Evolutionary conservation across 441 rosid genomes (phyloP).

Genomic region (Eutrema salsugineum): DNA sequence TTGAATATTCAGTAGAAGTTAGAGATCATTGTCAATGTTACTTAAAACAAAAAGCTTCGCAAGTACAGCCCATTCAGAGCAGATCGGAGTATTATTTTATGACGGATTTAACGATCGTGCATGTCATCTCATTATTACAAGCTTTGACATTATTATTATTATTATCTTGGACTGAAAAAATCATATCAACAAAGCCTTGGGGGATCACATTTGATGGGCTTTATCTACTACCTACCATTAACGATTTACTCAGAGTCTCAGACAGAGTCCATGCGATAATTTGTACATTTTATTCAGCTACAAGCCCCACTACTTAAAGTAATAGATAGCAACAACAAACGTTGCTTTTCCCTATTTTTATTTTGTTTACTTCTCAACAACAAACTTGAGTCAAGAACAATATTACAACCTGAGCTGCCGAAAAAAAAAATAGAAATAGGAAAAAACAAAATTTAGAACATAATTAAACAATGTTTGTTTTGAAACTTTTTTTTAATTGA

Average conservation of each 20-base stretch:
- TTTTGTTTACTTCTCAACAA: no score
- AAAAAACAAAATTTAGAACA: no score
- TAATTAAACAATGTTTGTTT: no score
- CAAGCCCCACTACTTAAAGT: background rate
- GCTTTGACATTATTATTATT: background rate
- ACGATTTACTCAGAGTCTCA: background rate
- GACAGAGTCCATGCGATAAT: background rate
- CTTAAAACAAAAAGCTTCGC: constrained; percentile 8
- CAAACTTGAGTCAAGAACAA: no score
- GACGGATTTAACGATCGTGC: constrained; percentile 23
- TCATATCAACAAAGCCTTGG: background rate
- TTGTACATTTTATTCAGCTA: background rate
- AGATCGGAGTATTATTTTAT: background rate
- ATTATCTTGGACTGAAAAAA: no score
- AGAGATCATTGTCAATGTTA: constrained; percentile 1
- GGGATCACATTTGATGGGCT: background rate
- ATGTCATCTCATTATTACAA: constrained; percentile 17
- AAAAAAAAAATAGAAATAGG: no score
- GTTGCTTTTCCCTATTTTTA: no score
- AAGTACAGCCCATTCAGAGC: background rate
- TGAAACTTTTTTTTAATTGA: no score
- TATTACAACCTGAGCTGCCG: no score
- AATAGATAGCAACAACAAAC: background rate
- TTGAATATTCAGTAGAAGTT: constrained; percentile 16
- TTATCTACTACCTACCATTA: background rate